These are phyloP conservation scores for Eucalyptus guilfoylei DNA, from an alignment of 345 rosid genomes.

Conservation along the genomic window DNA sequence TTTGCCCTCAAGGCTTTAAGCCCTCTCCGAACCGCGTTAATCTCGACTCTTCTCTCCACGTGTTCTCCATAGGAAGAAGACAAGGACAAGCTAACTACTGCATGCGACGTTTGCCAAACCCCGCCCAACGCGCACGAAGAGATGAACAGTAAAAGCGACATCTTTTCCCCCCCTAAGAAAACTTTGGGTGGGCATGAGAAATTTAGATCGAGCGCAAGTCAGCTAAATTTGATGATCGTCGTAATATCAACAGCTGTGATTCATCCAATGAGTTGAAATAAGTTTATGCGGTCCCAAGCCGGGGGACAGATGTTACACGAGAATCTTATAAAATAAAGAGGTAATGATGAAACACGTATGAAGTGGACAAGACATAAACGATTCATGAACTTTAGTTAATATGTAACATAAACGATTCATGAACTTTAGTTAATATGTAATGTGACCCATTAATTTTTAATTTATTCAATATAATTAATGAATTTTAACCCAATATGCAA, in stretches of 20 bases:
- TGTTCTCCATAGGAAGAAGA: neutral
- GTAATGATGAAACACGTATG: no score
- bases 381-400: accelerated
- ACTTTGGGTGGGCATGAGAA: neutral
- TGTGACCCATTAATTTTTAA: accelerated
- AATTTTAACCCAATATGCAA: accelerated
- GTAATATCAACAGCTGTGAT: neutral
- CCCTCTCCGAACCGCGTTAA: neutral
- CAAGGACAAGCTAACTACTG: neutral
- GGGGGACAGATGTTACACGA: neutral
- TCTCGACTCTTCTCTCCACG: neutral
- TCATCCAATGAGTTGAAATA: neutral
- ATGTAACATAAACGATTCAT: no score
- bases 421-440: accelerated
- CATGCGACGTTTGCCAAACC: neutral
- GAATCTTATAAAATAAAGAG: neutral
- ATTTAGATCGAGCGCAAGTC: neutral
- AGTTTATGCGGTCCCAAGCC: accelerated
- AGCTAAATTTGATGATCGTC: neutral
- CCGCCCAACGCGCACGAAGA: neutral
- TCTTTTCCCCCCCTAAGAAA: neutral
- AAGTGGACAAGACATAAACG: accelerated
- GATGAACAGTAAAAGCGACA: neutral
- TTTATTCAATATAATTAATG: no score
- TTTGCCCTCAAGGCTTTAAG: neutral